These are phyloP conservation scores for Vanrija sp. DNA, from an alignment of 1,284 basidiomycete species.

Conservation along the genomic window DNA sequence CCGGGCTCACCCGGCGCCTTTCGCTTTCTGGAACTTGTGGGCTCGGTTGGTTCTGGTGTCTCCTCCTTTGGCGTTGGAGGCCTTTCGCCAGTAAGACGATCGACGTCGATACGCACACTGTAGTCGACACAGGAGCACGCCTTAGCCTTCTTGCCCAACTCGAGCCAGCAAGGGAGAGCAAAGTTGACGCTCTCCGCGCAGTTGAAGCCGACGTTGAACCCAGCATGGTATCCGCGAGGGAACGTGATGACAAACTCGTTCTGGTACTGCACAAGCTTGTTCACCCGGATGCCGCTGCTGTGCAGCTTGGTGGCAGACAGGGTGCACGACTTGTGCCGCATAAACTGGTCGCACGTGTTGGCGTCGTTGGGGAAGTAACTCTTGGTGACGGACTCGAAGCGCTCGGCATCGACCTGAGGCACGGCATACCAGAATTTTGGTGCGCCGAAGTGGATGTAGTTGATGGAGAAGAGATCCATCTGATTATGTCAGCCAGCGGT, in stretches of 20 bases:
- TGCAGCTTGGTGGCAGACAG: constrained; percentile 82
- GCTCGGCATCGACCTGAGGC: constrained; percentile 73
- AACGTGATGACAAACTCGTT: constrained; percentile 97
- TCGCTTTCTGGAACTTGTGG: neutral
- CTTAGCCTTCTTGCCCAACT: constrained; percentile 76
- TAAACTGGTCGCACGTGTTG: constrained; percentile 81
- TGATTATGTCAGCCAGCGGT: constrained; percentile 35
- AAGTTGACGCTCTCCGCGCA: constrained; percentile 99
- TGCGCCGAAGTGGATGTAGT: constrained; percentile 98
- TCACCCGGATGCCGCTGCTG: constrained; percentile 76
- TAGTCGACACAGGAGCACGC: constrained; percentile 77
- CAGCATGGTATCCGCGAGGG: constrained; percentile 90
- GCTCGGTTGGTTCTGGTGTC: neutral
- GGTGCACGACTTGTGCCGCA: constrained; percentile 94
- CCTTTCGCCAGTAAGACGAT: constrained; percentile 60
- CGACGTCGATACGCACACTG: constrained; percentile 88
- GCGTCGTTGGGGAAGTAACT: constrained; percentile 84
- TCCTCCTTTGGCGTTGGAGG: neutral
- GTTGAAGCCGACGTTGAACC: constrained; percentile 96
- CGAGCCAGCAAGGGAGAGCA: constrained; percentile 91
- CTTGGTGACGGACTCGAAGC: constrained; percentile 61
- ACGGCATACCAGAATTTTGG: constrained; percentile 96
- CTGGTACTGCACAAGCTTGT: constrained; percentile 80
- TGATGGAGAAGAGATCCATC: constrained; percentile 97
- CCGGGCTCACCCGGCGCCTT: neutral